Evolutionary conservation across 106 monocot genomes (phyloP).

Genomic region (Xerophyta viscosa): DNA sequence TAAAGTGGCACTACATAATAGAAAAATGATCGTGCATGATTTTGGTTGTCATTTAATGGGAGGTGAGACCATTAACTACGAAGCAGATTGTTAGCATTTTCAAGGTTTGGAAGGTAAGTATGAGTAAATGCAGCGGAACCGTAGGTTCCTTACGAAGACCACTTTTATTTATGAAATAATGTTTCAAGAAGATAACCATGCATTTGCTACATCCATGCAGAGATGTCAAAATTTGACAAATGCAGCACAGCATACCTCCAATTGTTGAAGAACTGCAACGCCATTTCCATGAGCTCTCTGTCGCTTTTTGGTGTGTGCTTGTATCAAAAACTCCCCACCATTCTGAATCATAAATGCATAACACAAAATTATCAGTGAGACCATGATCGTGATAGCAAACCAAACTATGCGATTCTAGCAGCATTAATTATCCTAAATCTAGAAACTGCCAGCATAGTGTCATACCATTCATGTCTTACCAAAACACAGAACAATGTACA

Average conservation of each 20-base stretch:
- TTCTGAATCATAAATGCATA: constrained; percentile 26
- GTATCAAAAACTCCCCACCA: constrained; percentile 79
- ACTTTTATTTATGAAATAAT: background rate
- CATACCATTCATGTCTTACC: background rate
- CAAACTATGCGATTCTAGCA: background rate
- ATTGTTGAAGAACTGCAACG: constrained; percentile 10
- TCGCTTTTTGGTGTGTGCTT: constrained; percentile 63
- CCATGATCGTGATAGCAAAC: background rate
- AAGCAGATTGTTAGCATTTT: too few relatives aligned
- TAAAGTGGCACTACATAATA: background rate
- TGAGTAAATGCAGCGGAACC: too few relatives aligned
- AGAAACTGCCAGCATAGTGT: too few relatives aligned
- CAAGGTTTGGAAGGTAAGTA: too few relatives aligned
- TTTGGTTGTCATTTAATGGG: too few relatives aligned
- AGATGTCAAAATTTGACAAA: constrained; percentile 3
- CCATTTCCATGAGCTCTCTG: constrained; percentile 44
- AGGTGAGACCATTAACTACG: too few relatives aligned
- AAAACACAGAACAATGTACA: background rate
- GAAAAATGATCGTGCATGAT: too few relatives aligned
- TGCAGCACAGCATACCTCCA: constrained; percentile 68
- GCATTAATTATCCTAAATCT: background rate
- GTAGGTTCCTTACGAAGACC: too few relatives aligned
- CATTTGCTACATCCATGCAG: background rate
- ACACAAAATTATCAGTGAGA: background rate
- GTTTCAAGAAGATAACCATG: background rate